phyloP scores from a whole-genome alignment of 352 stramenopile species.

The Thraustotheca clavata region DNA sequence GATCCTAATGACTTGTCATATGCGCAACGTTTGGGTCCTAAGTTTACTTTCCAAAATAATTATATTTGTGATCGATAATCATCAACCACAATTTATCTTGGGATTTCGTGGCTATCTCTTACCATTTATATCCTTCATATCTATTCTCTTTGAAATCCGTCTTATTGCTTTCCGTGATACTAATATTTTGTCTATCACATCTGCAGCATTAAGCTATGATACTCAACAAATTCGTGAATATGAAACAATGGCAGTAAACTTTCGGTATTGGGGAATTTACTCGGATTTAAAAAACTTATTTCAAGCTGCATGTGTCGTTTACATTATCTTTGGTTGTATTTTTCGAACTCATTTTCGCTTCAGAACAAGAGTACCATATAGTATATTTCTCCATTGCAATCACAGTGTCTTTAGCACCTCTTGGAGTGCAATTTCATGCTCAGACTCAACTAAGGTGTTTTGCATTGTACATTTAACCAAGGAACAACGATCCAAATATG shows the following conservation, averaged over 20 bases:
- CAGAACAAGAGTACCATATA: background rate
- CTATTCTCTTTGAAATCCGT: background rate
- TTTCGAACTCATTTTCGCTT: background rate
- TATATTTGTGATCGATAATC: background rate
- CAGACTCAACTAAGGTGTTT: background rate
- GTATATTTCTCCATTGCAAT: background rate
- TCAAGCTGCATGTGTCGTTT: background rate
- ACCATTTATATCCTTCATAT: background rate
- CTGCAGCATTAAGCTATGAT: background rate
- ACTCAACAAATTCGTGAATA: background rate
- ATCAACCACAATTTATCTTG: background rate
- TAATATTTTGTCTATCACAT: background rate
- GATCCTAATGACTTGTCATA: background rate
- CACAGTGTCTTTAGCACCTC: background rate
- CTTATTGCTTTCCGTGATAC: background rate
- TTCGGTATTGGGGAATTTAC: background rate
- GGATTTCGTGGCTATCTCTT: background rate
- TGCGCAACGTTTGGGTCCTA: constrained; percentile 7
- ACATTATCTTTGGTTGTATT: background rate
- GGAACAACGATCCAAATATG: background rate
- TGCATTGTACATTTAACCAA: background rate
- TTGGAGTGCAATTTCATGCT: background rate
- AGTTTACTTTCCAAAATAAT: background rate
- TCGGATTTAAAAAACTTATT: constrained; percentile 3
- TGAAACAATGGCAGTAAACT: background rate